Evolutionary conservation across 192 early-diverging fungal species (phyloP), one percentile per base, ranked within the genome.

Genomic region (Polychytrium aggregatum): DNA sequence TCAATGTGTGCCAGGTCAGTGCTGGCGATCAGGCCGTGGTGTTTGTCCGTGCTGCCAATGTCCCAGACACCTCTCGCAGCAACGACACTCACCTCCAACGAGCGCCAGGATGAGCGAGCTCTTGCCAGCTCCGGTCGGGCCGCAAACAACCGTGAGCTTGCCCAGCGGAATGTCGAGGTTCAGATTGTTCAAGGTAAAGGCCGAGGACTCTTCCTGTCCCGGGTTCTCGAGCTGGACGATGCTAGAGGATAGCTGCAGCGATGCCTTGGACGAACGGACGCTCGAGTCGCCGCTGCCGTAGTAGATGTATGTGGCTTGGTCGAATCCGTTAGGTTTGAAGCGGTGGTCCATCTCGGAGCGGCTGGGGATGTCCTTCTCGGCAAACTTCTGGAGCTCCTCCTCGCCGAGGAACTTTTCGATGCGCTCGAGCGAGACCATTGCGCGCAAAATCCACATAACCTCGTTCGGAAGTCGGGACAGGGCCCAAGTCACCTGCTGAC

Each of bases 101-200:
- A 95, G 70, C 41, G 87, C 84, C 16, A 80, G 46, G 10, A 93
- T 59, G 41, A 98, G 53, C 7, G 82, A 82, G 2, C 65, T 51
- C 61, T 98, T 98, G 39, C 95, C 95, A n/a, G 78, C 70, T 0
- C 90, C 95, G 13, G 92, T 94, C 0, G 86, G 72, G 5, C 94
- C 94, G 26, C 78, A 78, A 27, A 95, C 57, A 13, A 92, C 71
- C 13, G 40, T 60, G n/a, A 70, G 59, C 7, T 64, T 56, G 6
- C 60, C 65, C 3, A 34, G 24, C 33, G 52, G 48, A 44, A 68
- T 63, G 10, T 43, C 34, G 17, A 63, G 21, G 5, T 49, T 31
- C 3, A 68, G 3, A 38, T 60, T 44, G 14, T 33, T 16, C 28
- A 68, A 42, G 3, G 26, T 22, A 71, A 63, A 96, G 36, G 18